Percentiles rank a stretch among this genome's conserved stretches.
These are phyloP conservation scores for Forsythia suspensa DNA, from an alignment of 257 asterid species.

Conservation along the genomic window DNA sequence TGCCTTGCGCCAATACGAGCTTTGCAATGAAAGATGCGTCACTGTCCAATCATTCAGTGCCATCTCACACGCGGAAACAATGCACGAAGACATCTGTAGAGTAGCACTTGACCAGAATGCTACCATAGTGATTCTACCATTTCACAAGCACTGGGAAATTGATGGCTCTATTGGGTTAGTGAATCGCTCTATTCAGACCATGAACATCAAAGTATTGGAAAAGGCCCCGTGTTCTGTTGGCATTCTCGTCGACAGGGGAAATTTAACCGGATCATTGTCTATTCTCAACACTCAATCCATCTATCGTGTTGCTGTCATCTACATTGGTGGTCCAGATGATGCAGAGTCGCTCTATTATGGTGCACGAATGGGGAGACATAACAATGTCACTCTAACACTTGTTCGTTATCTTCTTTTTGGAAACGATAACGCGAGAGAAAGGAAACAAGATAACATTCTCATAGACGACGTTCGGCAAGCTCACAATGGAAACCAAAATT, in stretches of 20 bases:
- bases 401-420: constrained; percentile 68
- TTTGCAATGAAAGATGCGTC: constrained; percentile 52
- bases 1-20: constrained; percentile 71
- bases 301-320: constrained; percentile 58
- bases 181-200: constrained; percentile 45
- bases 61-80: constrained; percentile 45
- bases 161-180: constrained; percentile 65
- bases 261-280: constrained; percentile 44
- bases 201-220: constrained; percentile 59
- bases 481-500: constrained; percentile 51
- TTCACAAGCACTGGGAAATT: constrained; percentile 76
- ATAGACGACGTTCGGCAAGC: constrained; percentile 62
- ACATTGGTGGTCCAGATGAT: constrained; percentile 78
- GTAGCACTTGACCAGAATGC: constrained; percentile 58
- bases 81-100: constrained; percentile 66
- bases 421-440: constrained; percentile 52
- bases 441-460: constrained; percentile 53
- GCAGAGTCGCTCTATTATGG: constrained; percentile 74
- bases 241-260: constrained; percentile 62
- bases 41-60: constrained; percentile 55
- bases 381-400: constrained; percentile 53
- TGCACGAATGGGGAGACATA: constrained; percentile 57
- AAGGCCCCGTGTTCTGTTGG: constrained; percentile 73
- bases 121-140: constrained; percentile 59
- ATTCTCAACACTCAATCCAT: constrained; percentile 44